phyloP scores from a whole-genome alignment of 305 asterid genomes.

The Solanum hybrid region DNA sequence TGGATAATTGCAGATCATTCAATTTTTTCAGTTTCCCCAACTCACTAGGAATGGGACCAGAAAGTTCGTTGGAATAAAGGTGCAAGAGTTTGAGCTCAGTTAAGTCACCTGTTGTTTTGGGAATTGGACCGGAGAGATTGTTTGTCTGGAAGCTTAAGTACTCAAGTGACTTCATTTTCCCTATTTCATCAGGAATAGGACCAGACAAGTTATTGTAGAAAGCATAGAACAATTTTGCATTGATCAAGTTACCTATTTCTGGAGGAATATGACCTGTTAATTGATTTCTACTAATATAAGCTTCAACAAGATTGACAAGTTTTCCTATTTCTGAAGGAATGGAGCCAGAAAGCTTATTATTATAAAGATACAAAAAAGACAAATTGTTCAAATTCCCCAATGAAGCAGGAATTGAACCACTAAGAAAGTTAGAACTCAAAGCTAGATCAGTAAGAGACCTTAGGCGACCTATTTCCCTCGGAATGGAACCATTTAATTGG shows the following conservation, averaged over 20 bases:
- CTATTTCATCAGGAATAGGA: background rate
- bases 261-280: constrained; percentile 10
- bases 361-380: background rate
- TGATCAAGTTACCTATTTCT: background rate
- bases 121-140: background rate
- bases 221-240: background rate
- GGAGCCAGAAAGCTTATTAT: background rate
- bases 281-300: background rate
- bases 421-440: background rate
- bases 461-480: constrained; percentile 14
- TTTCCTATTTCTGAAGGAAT: constrained; percentile 2
- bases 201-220: background rate
- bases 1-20: background rate
- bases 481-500: constrained; percentile 9
- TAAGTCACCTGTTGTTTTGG: background rate
- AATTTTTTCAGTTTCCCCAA: constrained; percentile 8
- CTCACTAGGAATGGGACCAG: constrained; percentile 13
- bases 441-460: background rate
- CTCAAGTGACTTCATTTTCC: background rate
- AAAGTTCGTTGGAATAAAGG: background rate
- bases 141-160: background rate
- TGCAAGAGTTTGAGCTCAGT: background rate
- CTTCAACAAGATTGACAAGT: constrained; percentile 4
- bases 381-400: constrained; percentile 6
- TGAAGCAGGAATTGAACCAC: constrained; percentile 14